Conservation (phyloP, 139 green algal species). For the Yamagishiella unicocca region DNA sequence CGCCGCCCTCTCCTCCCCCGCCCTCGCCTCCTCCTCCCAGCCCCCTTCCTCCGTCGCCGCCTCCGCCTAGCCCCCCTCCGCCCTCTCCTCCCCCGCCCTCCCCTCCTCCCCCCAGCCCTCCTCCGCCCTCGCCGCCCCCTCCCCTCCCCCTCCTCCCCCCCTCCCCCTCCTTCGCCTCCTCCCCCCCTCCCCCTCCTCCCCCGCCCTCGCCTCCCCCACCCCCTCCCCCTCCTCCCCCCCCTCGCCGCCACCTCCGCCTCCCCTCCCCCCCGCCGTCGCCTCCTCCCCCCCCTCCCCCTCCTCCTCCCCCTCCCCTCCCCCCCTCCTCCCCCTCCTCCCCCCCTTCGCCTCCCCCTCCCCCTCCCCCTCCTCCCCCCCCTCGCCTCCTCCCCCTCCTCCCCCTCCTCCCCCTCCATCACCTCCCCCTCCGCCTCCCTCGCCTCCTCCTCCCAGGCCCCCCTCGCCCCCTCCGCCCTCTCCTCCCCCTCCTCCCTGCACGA, state of each 20-base stretch:
- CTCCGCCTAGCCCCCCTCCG: not conserved
- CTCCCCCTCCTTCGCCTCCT: too few relatives aligned
- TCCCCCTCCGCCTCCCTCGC: not conserved
- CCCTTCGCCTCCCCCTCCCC: not conserved
- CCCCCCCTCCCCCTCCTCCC: not conserved
- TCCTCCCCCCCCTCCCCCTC: not conserved
- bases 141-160: too few relatives aligned
- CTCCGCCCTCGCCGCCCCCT: too few relatives aligned
- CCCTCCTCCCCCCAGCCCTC: too few relatives aligned
- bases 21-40: too few relatives aligned
- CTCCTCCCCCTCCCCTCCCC: not conserved
- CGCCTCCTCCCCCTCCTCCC: too few relatives aligned
- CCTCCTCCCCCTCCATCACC: not conserved
- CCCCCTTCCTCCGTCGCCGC: not conserved
- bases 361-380: too few relatives aligned
- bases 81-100: not conserved
- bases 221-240: too few relatives aligned
- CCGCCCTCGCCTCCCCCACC: not conserved
- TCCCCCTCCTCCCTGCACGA: not conserved
- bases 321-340: not conserved
- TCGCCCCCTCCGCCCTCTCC: not conserved
- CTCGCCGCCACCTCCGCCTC: not conserved
- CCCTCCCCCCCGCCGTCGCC: not conserved
- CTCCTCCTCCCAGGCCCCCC: not conserved
- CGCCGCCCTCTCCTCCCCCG: not conserved